These are phyloP conservation scores for Apiospora aurea DNA, from an alignment of 2,329 filamentous ascomycete genomes.

Conservation along the genomic window DNA sequence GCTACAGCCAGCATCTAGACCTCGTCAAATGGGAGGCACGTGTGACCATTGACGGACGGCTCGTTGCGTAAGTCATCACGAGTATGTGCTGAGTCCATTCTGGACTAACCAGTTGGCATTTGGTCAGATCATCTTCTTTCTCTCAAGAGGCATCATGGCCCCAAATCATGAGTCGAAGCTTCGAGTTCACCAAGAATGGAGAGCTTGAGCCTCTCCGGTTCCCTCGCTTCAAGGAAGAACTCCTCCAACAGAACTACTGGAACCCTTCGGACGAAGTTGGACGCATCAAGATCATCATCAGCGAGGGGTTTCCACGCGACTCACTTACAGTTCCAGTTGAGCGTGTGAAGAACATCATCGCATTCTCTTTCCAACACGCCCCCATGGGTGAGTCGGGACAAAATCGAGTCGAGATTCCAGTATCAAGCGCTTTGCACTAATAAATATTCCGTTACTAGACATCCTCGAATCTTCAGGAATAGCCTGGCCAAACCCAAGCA, in stretches of 20 bases:
- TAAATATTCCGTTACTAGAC: constrained; percentile 53
- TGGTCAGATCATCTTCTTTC: constrained; percentile 60
- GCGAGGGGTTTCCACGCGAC: constrained; percentile 72
- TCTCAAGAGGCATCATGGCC: constrained; percentile 59
- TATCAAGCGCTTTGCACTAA: constrained; percentile 23
- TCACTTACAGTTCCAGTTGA: constrained; percentile 63
- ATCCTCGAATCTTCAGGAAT: constrained; percentile 76
- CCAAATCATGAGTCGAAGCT: constrained; percentile 54
- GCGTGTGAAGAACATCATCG: constrained; percentile 73
- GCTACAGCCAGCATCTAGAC: constrained; percentile 63
- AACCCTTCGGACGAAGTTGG: constrained; percentile 74
- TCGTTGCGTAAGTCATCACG: constrained; percentile 61
- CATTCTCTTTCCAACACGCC: constrained; percentile 86
- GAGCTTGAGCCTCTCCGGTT: constrained; percentile 72
- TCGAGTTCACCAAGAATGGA: constrained; percentile 61
- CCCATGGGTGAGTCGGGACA: constrained; percentile 67
- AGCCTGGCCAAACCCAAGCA: constrained; percentile 78
- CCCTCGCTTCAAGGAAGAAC: constrained; percentile 72
- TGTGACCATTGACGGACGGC: constrained; percentile 71
- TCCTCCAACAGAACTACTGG: constrained; percentile 76
- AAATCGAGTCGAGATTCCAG: background rate
- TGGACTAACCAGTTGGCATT: background rate
- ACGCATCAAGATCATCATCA: constrained; percentile 78
- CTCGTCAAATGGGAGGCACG: constrained; percentile 69
- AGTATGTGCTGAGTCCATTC: background rate